phyloP scores from a whole-genome alignment of 2,329 filamentous ascomycete species.

The Fusarium sp. region DNA sequence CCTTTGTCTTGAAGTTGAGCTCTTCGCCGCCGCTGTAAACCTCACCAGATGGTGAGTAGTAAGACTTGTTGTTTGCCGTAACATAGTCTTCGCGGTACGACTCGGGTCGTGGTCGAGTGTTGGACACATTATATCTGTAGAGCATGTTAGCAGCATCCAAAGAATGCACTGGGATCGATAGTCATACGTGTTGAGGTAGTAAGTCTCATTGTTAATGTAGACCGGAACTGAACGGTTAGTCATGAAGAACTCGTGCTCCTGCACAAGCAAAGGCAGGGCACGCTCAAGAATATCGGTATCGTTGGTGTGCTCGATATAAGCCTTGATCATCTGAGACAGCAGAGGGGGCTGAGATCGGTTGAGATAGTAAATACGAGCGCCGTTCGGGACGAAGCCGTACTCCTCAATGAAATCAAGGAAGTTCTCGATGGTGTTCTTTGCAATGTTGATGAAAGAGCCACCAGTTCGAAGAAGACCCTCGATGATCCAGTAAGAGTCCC shows the following conservation, averaged over 20 bases:
- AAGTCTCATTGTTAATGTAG: slow-evolving; percentile 55
- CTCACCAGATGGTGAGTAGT: slow-evolving; percentile 66
- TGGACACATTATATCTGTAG: slow-evolving; percentile 64
- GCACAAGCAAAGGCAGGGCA: slow-evolving; percentile 69
- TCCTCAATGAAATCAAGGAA: slow-evolving; percentile 72
- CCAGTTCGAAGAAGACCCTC: slow-evolving; percentile 72
- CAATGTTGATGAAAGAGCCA: slow-evolving; percentile 69
- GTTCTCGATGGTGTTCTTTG: slow-evolving; percentile 74
- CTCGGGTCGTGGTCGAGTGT: slow-evolving; percentile 73
- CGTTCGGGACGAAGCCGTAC: slow-evolving; percentile 74
- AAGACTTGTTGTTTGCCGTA: slow-evolving; percentile 72
- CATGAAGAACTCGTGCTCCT: slow-evolving; percentile 71
- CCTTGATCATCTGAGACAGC: slow-evolving; percentile 71
- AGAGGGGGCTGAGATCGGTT: slow-evolving; percentile 75
- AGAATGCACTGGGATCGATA: background rate
- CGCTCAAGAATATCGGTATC: slow-evolving; percentile 68
- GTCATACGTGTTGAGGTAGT: slow-evolving; percentile 64
- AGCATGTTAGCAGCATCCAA: slow-evolving; percentile 21
- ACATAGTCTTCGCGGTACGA: slow-evolving; percentile 72
- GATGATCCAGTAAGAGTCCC: slow-evolving; percentile 76
- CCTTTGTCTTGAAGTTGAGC: slow-evolving; percentile 63
- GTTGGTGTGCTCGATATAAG: slow-evolving; percentile 71
- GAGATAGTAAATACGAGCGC: slow-evolving; percentile 72
- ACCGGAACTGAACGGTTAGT: slow-evolving; percentile 68
- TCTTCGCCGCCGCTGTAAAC: slow-evolving; percentile 62